Base-by-base conservation (phyloP, 2,329 filamentous ascomycete species). In the Curvularia lunata region DNA sequence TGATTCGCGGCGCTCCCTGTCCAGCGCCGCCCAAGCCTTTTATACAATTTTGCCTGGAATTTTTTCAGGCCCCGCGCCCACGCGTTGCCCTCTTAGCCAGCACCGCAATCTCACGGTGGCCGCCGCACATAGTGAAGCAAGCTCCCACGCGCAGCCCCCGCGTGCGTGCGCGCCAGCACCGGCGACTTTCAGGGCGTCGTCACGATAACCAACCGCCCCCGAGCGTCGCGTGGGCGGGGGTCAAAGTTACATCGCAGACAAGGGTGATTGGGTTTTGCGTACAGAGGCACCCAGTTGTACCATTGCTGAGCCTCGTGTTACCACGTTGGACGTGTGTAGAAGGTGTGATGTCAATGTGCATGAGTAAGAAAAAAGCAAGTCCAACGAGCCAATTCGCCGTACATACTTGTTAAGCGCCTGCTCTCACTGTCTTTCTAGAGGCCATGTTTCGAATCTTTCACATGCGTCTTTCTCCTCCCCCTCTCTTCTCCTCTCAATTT, bases 21-120 rank as follows among this genome's bases (percentile, higher is more conserved):
- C 8, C 25, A 58, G 38, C 49, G 37, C 38, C 12, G 21, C 18
- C 34, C 34, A 28, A 19, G 48, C 21, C 23, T 41, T 50, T 50
- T 66, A 64, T 66, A 64, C 54, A 59, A 59, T 47, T 51, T 59
- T 42, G 50, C 43, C 34, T 19, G 16, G 25, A 30, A 19, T 25
- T 40, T 41, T 25, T 42, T 42, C 21, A 28, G 37, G 48, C 34
- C 48, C 48, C 32, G 48, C 48, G 48, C 47, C 13, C 41, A 54
- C 47, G 25, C 52, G 56, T 59, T 59, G 56, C 56, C 46, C 49
- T 56, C 52, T 53, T 9, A 27, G 41, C 41, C 56, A 58, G 55
- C 46, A 48, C 42, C 42, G 25, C 52, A 56, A 54, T 59, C 56
- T 58, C 58, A 51, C 59, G 19, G 52, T 52, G 34, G 52, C 51